phyloP scores from a whole-genome alignment of 345 rosid genomes.

The Orychophragmus violaceus region DNA sequence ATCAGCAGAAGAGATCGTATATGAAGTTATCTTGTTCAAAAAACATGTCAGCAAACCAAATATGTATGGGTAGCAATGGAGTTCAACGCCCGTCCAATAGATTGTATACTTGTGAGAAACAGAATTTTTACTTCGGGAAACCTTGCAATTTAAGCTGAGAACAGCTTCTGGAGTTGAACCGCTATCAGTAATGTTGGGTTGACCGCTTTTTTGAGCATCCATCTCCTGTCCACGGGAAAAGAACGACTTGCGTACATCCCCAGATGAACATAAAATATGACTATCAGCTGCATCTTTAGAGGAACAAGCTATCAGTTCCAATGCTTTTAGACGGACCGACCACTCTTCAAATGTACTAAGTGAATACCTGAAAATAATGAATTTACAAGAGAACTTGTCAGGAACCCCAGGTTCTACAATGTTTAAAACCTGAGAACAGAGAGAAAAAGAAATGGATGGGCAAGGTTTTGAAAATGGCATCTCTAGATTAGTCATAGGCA shows the following conservation, averaged over 20 bases:
- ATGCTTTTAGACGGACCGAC: slow-evolving; percentile 40
- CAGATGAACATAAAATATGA: slow-evolving; percentile 49
- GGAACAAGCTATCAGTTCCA: slow-evolving; percentile 41
- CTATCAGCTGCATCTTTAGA: slow-evolving; percentile 35
- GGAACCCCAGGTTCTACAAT: slow-evolving; percentile 10
- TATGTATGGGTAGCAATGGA: slow-evolving; percentile 75
- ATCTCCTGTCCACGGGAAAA: slow-evolving; percentile 32
- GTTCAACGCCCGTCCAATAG: slow-evolving; percentile 55
- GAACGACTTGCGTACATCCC: slow-evolving; percentile 31
- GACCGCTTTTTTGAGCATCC: slow-evolving; percentile 18
- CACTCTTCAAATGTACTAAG: slow-evolving; percentile 43
- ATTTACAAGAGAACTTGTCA: slow-evolving; percentile 14
- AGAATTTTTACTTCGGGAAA: slow-evolving; percentile 28
- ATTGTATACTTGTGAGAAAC: slow-evolving; percentile 36
- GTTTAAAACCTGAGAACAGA: neutral
- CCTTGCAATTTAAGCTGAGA: slow-evolving; percentile 53
- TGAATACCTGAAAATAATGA: slow-evolving; percentile 49
- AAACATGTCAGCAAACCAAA: slow-evolving; percentile 49
- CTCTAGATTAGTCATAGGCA: neutral
- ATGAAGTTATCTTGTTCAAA: slow-evolving; percentile 42
- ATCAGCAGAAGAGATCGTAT: slow-evolving; percentile 26
- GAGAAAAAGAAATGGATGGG: slow-evolving; percentile 2
- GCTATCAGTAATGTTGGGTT: slow-evolving; percentile 19
- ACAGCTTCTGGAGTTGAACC: slow-evolving; percentile 32
- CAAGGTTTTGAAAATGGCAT: slow-evolving; percentile 1